phyloP scores from a whole-genome alignment of 352 stramenopile species.

The Saprolegnia diclina region DNA sequence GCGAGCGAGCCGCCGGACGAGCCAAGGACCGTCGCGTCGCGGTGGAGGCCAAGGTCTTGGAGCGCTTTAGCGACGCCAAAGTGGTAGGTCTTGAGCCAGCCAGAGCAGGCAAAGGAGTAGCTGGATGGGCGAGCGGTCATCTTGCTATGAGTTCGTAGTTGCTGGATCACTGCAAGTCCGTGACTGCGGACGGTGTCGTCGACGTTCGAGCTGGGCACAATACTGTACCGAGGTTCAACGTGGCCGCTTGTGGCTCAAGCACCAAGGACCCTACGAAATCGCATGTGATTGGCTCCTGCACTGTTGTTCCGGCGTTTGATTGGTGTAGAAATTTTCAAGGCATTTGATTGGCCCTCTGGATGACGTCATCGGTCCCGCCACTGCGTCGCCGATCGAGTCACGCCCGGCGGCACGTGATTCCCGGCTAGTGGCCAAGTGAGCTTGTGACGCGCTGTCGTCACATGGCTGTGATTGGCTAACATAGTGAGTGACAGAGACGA shows the following conservation, averaged over 20 bases:
- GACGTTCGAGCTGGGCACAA: background rate
- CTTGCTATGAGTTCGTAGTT: background rate
- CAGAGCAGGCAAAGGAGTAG: slow-evolving; percentile 83
- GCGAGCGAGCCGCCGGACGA: slow-evolving; percentile 71
- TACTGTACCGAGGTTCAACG: background rate
- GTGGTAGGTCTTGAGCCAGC: slow-evolving; percentile 86
- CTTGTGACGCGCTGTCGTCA: background rate
- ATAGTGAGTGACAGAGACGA: too few relatives aligned
- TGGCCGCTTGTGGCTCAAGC: background rate
- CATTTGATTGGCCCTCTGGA: slow-evolving; percentile 1
- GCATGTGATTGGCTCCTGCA: slow-evolving; percentile 4
- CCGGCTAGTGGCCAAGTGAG: background rate
- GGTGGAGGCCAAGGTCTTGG: slow-evolving; percentile 62
- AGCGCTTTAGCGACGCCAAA: slow-evolving; percentile 84
- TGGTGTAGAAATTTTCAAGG: background rate
- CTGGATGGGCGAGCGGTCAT: slow-evolving; percentile 28
- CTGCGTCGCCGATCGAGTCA: too few relatives aligned
- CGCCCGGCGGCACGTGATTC: background rate
- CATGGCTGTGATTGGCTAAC: background rate
- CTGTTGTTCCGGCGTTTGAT: background rate
- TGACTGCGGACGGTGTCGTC: too few relatives aligned
- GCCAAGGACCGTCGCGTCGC: slow-evolving; percentile 57
- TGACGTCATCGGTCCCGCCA: slow-evolving; percentile 6
- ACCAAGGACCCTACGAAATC: background rate
- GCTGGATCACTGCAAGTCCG: too few relatives aligned